These are phyloP conservation scores for Dactylellina parvicollis DNA, from an alignment of 2,329 filamentous ascomycete species.

Conservation along the genomic window DNA sequence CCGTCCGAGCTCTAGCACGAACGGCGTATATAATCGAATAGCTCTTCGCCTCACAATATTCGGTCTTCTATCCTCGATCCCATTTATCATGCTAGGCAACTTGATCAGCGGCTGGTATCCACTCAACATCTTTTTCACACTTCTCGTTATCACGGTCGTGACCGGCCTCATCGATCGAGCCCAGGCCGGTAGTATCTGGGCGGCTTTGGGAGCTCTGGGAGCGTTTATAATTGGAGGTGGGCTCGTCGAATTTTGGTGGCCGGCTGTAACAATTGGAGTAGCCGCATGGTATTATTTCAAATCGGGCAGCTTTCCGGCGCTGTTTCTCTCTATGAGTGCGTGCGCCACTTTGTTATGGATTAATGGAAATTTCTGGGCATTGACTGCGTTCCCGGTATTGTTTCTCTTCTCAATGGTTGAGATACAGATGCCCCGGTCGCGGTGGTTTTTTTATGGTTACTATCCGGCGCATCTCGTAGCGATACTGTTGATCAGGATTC, in stretches of 20 bases:
- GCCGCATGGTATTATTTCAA: constrained; percentile 34
- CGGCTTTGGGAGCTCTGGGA: neutral
- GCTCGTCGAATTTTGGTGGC: constrained; percentile 48
- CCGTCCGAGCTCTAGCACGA: constrained; percentile 5
- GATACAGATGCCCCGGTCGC: constrained; percentile 15
- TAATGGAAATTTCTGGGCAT: constrained; percentile 35
- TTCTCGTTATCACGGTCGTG: constrained; percentile 30
- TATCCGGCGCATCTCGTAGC: constrained; percentile 22
- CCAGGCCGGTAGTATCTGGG: neutral
- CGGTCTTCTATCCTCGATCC: constrained; percentile 24
- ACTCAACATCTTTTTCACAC: constrained; percentile 39
- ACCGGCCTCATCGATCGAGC: constrained; percentile 20
- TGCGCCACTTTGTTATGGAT: constrained; percentile 29
- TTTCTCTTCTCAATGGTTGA: constrained; percentile 17
- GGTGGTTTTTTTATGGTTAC: constrained; percentile 41
- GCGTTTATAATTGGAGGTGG: constrained; percentile 29
- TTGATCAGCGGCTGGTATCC: constrained; percentile 38
- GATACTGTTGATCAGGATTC: constrained; percentile 26
- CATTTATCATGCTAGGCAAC: constrained; percentile 14
- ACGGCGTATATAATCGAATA: constrained; percentile 19
- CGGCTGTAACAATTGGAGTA: constrained; percentile 25
- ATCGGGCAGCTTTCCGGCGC: constrained; percentile 10
- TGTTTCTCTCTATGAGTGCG: neutral
- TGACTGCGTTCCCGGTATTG: constrained; percentile 34
- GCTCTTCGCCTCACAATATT: constrained; percentile 4